Base-by-base conservation (phyloP, 2,329 filamentous ascomycete species). In the Pseudogymnoascus verrucosus region DNA sequence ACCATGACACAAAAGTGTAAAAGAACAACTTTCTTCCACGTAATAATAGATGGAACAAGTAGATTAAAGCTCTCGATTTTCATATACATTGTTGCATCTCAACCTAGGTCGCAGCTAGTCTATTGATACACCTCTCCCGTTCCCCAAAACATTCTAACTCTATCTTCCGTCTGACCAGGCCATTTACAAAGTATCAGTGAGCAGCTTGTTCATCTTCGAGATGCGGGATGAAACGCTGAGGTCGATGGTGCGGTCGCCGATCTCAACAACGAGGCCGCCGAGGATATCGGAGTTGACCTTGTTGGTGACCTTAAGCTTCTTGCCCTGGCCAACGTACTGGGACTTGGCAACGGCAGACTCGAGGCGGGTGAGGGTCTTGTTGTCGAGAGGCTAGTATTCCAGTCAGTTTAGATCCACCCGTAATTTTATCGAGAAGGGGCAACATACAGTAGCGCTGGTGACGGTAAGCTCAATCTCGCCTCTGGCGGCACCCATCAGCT, bases 131-230 rank as follows among this genome's bases (percentile, higher is more conserved):
- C 28, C 28, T 57, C 51, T 57, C n/a, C 16, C 51, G 47, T 34
- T 54, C 51, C 8, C 28, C 28, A 57, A 34, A 57, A 34, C 28
- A 34, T 57, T 57, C 51, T 34, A 57, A 57, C 26, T 57, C 51
- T 57, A 57, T 57, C 51, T 16, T n/a, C 51, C 51, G 12, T 57
- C 51, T 57, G 51, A 57, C 11, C 51, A 57, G 8, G 16, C 51
- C 51, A 61, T 92, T 90, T 96, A 99, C 90, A 99, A 84, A 79
- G 89, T 85, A 81, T 99, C 95, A 72, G 85, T 93, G 76, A 99
- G 89, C 77, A 96, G 88, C 89, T 98, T 99, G 91, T 99, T 99
- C 86, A 99, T 91, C 87, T 92, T 96, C 78, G 90, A 85, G 79
- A 99, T 89, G 85, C 93, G 96, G 77, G 90, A 84, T 60, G 93